phyloP scores from a whole-genome alignment of 1,284 basidiomycete species.

The Trichosporon asahii region DNA sequence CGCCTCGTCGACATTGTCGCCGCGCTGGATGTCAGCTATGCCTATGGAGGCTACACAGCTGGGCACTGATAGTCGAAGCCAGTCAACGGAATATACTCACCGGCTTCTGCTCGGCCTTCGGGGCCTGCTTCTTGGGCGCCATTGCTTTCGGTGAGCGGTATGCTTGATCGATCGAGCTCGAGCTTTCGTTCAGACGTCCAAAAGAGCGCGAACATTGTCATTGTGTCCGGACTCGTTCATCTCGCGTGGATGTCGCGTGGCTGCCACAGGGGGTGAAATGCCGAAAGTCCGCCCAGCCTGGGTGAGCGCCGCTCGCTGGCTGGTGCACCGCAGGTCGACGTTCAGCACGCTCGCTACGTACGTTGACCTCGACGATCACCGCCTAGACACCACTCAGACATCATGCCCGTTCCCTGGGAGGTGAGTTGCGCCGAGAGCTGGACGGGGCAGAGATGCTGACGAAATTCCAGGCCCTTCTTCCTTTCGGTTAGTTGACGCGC shows the following conservation, averaged over 20 bases:
- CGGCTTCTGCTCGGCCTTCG: slow-evolving; percentile 33
- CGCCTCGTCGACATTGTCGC: slow-evolving; percentile 61
- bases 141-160: slow-evolving; percentile 21
- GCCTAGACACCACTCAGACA: slow-evolving; percentile 15
- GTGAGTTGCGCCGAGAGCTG: slow-evolving; percentile 27
- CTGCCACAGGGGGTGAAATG: slow-evolving; percentile 11
- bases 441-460: slow-evolving; percentile 8
- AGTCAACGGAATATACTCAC: slow-evolving; percentile 11
- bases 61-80: background rate
- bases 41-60: background rate
- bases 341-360: slow-evolving; percentile 9
- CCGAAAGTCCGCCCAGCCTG: slow-evolving; percentile 13
- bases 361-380: slow-evolving; percentile 6
- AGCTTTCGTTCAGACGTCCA: background rate
- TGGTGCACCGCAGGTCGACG: slow-evolving; percentile 11
- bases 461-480: slow-evolving; percentile 69
- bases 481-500: slow-evolving; percentile 63
- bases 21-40: slow-evolving; percentile 36
- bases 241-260: slow-evolving; percentile 7
- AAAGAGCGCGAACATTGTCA: slow-evolving; percentile 8
- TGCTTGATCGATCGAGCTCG: slow-evolving; percentile 4
- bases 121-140: slow-evolving; percentile 45
- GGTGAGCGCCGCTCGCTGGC: background rate
- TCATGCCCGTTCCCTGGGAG: slow-evolving; percentile 91
- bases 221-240: background rate